These are phyloP conservation scores for Themeda triandra DNA, from an alignment of 176 grass and related monocot genomes.

Conservation along the genomic window DNA sequence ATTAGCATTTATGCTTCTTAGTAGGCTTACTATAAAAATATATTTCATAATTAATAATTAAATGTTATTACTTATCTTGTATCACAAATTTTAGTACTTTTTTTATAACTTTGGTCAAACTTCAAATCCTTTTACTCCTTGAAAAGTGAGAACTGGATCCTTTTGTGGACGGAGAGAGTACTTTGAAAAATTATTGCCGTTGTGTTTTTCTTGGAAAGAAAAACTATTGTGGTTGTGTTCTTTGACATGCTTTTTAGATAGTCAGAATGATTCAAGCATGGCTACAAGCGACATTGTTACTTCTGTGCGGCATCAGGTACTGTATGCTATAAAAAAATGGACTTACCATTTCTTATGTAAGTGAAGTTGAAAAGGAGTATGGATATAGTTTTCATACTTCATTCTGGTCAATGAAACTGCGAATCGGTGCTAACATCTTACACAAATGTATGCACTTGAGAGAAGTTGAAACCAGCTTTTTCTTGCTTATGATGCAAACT, in stretches of 20 bases:
- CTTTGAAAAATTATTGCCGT: not conserved
- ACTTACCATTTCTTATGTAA: not conserved
- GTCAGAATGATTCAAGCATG: conserved; percentile 85
- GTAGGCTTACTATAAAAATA: not conserved
- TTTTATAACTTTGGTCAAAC: not conserved
- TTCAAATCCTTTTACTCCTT: not conserved
- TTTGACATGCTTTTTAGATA: conserved; percentile 69
- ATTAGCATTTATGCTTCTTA: not conserved
- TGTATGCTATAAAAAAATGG: not conserved
- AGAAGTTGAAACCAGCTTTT: conserved; percentile 13
- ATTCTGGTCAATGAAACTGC: not conserved
- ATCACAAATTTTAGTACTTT: not conserved
- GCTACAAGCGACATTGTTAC: conserved; percentile 52
- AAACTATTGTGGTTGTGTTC: conserved; percentile 9
- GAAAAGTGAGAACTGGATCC: not conserved
- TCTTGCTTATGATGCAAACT: conserved; percentile 31
- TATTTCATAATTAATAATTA: not conserved
- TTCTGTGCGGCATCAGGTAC: conserved; percentile 70
- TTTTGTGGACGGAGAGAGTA: not conserved
- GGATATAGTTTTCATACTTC: not conserved
- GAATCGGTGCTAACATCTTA: conserved; percentile 2
- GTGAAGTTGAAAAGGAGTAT: not conserved
- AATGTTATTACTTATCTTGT: not conserved
- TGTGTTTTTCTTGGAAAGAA: conserved; percentile 28
- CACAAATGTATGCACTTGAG: not conserved